Evolutionary conservation across 2,329 filamentous ascomycete genomes (phyloP).

Genomic region (Alternaria rosae): DNA sequence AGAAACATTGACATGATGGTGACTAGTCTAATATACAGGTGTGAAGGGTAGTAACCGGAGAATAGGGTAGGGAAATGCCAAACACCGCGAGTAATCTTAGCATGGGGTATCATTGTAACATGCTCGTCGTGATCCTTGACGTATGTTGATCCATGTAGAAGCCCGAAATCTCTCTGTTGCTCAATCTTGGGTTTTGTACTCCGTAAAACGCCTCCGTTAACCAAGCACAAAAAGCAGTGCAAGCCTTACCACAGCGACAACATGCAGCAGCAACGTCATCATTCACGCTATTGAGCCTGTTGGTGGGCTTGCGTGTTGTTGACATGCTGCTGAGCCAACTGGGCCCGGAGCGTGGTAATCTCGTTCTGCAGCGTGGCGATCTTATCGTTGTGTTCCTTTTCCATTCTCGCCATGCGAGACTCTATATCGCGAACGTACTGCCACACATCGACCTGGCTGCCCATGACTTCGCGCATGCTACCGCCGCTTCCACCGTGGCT

Average conservation of each 20-base stretch:
- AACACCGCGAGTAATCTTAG: slow-evolving; percentile 15
- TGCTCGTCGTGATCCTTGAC: slow-evolving; percentile 17
- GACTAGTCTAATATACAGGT: slow-evolving; percentile 10
- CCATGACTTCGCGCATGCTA: slow-evolving; percentile 73
- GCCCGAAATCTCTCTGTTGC: slow-evolving; percentile 16
- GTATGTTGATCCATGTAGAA: slow-evolving; percentile 19
- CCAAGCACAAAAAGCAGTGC: slow-evolving; percentile 1
- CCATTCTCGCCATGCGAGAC: slow-evolving; percentile 55
- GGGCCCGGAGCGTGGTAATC: slow-evolving; percentile 49
- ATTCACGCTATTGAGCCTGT: slow-evolving; percentile 16
- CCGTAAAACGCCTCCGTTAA: slow-evolving; percentile 12
- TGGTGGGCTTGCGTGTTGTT: slow-evolving; percentile 32
- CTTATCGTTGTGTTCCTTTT: slow-evolving; percentile 57
- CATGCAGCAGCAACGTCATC: background rate
- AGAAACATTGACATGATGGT: slow-evolving; percentile 2
- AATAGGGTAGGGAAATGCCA: slow-evolving; percentile 4
- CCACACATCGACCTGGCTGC: slow-evolving; percentile 66
- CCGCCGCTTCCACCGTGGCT: slow-evolving; percentile 66
- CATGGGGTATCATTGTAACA: slow-evolving; percentile 22
- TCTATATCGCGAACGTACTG: slow-evolving; percentile 76
- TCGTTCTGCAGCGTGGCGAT: slow-evolving; percentile 56
- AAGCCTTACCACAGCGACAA: background rate
- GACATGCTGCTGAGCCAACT: slow-evolving; percentile 47
- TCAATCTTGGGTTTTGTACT: slow-evolving; percentile 20
- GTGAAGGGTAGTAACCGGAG: slow-evolving; percentile 3